Evolutionary conservation across 202 grass and related monocot species (phyloP), one percentile per base, ranked within the genome.

Genomic region (Setaria italica): DNA sequence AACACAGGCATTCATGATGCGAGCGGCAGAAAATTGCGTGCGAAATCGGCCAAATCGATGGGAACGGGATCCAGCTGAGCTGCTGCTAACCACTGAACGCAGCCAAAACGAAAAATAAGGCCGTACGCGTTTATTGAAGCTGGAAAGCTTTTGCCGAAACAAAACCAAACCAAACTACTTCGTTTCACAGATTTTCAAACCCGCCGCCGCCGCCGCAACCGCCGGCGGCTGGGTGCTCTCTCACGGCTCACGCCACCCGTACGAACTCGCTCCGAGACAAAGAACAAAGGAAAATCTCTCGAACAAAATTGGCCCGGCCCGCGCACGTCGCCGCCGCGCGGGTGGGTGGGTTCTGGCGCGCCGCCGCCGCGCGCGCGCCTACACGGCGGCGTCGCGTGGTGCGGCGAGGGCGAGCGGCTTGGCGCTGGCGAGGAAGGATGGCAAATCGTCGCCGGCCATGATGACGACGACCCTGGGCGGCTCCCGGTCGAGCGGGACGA

Each of bases 401-500:
- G 39, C 43, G 43, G 43, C 43, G 43, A 46, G 9, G 77, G 53
- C 13, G 50, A 78, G 80, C 3, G 75, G 92, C 64, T 70, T 90
- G 49, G 82, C 88, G 17, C 80, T 84, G 55, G 89, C 93, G 70
- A 95, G 32, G 85, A 91, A 93, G 63, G 90, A 79, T 0, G 89
- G 88, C 13, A 12, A 9, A 16, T 6, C 57, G n/a, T 91, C 86
- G 56, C 88, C 86, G 45, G 91, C 81, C 89, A 95, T 93, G 66
- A 91, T 65, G 34, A 93, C 91, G 11, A 88, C 80, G 49, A 93
- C 74, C 67, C 69, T 86, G 51, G 90, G 90, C 74, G 13, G 21
- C 86, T 94, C 80, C 79, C 66, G 42, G 80, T 92, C 86, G 37
- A 85, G 82, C 34, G 87, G 88, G 79, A 33, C 66, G n/a, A 85